Evolutionary conservation across 345 rosid genomes (phyloP), one percentile per base, ranked within the genome.

Genomic region (Melastoma malabathricum): DNA sequence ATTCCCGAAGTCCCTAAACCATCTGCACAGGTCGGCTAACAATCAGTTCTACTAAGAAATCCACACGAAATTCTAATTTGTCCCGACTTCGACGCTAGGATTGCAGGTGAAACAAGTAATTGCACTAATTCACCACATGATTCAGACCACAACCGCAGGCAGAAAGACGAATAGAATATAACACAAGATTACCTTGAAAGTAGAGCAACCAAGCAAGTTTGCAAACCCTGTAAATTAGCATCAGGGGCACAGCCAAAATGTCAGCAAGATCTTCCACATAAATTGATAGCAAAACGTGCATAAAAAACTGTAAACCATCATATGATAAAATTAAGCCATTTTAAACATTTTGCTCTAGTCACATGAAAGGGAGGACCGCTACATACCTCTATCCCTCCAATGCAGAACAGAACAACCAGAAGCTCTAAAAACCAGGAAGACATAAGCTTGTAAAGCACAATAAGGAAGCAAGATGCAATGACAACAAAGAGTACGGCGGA

Each of bases 391-490:
- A 75, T 89, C 55, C 99, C 97, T 62, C 95, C 99, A 47, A 93
- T 81, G 83, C 97, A 88, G 79, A 93, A 93, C 62, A 93, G 95
- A 67, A 93, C 82, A 58, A 85, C 95, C 75, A 88, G 73, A 59
- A 93, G 83, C 65, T 93, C 99, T 58, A 85, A 58, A 55, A 93
- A 85, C 94, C 95, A 88, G 66, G 64, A 60, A 52, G 97, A 88
- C 95, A 93, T 93, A 55, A 88, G 86, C 63, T 83, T 75, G 75
- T 93, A 93, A 62, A 93, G 86, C 66, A 88, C 43, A 56, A 88
- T 70, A 72, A 93, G 71, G 84, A 93, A 84, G 76, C 94, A 83
- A 3, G 99, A 93, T 64, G 99, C 99, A 64, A 88, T 54, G 57
- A 85, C 53, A 53, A 85, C 82, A 65, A 93, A 93, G 46, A 78